phyloP scores from a whole-genome alignment of 352 stramenopile genomes.

The Pythium aphanidermatum region DNA sequence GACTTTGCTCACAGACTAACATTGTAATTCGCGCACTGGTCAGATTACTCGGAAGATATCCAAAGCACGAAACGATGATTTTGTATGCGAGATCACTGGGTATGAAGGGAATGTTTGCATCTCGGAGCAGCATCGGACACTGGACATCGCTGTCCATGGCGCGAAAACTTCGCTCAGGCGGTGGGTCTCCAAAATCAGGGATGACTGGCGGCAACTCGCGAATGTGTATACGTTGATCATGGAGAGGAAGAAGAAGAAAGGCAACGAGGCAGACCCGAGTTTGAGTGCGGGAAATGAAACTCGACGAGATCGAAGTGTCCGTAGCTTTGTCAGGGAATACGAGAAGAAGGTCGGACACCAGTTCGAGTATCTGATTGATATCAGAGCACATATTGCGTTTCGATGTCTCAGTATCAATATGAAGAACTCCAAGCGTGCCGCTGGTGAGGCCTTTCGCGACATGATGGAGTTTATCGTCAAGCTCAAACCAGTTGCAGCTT shows the following conservation, averaged over 20 bases:
- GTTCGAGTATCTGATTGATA: constrained; percentile 50
- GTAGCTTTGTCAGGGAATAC: constrained; percentile 12
- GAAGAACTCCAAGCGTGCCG: constrained; percentile 70
- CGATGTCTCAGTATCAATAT: constrained; percentile 52
- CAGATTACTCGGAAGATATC: too few relatives aligned
- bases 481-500: too few relatives aligned
- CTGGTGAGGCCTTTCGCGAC: constrained; percentile 65
- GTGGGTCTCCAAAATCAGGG: constrained; percentile 33
- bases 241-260: constrained; percentile 17
- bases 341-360: constrained; percentile 17
- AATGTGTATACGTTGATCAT: constrained; percentile 33
- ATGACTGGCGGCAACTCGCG: constrained; percentile 43
- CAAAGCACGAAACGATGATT: neutral
- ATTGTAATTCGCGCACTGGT: too few relatives aligned
- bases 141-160: constrained; percentile 7
- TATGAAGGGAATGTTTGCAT: neutral
- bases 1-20: too few relatives aligned
- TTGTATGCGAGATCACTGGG: neutral
- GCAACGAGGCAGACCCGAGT: constrained; percentile 31
- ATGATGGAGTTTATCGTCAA: constrained; percentile 38
- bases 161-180: constrained; percentile 18
- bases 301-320: constrained; percentile 30
- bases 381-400: constrained; percentile 37
- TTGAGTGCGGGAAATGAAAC: constrained; percentile 72
- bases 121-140: constrained; percentile 17